Base-by-base conservation (phyloP, 2,329 filamentous ascomycete species). In the Camillea tinctor region DNA sequence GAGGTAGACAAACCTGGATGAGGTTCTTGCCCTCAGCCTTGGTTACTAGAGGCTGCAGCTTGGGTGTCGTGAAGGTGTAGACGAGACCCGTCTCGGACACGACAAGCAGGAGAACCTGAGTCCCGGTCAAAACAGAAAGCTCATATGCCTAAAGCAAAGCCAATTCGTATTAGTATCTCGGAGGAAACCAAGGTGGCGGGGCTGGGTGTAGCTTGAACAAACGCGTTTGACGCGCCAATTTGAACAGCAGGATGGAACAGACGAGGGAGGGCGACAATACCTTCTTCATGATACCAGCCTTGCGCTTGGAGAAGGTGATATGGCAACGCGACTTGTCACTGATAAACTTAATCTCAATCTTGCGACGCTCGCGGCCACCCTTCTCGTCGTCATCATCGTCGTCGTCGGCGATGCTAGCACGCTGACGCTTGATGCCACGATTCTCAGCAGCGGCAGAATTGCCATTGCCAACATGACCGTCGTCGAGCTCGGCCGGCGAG, bases 291-390 rank as follows among this genome's bases (percentile, higher is more conserved):
- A 99, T 98, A 71, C 95, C 95, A 59, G 95, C 95, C 84, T 99
- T 99, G 77, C 95, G 92, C 88, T 99, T 99, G 70, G 94, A 98
- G 79, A 99, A 98, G 73, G 95, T 98, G 76, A 98, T 99, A 83
- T 99, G 95, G 65, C 95, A 91, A 81, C 95, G 93, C 81, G 94
- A 98, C 84, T 99, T 99, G 81, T 99, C 95, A 79, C 93, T 94
- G 79, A 99, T 99, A 82, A 99, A 99, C 86, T 99, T 99, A 82
- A 99, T 99, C 80, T 99, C 95, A 73, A 99, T 99, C 90, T 99
- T 99, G 81, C 95, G 89, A 75, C 95, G 90, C 86, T 98, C 95
- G 79, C 95, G 93, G 74, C 93, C 93, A 65, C 92, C 92, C 87
- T 98, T 98, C 78, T 97, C 94, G 71, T 97, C 93, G 70, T 98